Evolutionary conservation across 2,329 filamentous ascomycete species (phyloP).

Genomic region (Drechslerella stenobrocha): DNA sequence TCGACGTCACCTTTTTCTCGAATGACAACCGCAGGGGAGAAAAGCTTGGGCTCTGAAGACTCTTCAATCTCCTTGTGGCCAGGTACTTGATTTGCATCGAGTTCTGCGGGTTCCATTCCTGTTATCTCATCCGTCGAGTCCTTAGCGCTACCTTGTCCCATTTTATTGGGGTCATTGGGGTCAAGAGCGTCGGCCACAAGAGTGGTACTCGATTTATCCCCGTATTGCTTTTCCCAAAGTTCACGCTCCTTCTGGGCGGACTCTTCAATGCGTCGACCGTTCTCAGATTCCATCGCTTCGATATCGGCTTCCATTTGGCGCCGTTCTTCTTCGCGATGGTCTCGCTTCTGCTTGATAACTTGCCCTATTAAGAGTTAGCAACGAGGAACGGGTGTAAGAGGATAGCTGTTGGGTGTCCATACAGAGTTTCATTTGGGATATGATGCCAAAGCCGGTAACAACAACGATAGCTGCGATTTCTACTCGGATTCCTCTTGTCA

Average conservation of each 20-base stretch:
- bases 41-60: slow-evolving; percentile 35
- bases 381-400: slow-evolving; percentile 56
- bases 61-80: slow-evolving; percentile 18
- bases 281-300: slow-evolving; percentile 69
- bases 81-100: slow-evolving; percentile 3
- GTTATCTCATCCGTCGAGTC: slow-evolving; percentile 39
- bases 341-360: slow-evolving; percentile 58
- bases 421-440: slow-evolving; percentile 87
- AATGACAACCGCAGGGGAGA: slow-evolving; percentile 42
- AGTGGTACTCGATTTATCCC: slow-evolving; percentile 60
- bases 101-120: slow-evolving; percentile 12
- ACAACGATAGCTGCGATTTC: slow-evolving; percentile 79
- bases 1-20: slow-evolving; percentile 43
- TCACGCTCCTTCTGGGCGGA: slow-evolving; percentile 57
- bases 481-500: slow-evolving; percentile 82
- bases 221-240: slow-evolving; percentile 78
- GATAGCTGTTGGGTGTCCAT: slow-evolving; percentile 65
- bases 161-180: slow-evolving; percentile 16
- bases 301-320: slow-evolving; percentile 61
- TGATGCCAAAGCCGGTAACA: slow-evolving; percentile 71
- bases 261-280: slow-evolving; percentile 65
- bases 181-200: background rate
- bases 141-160: slow-evolving; percentile 34
- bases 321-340: slow-evolving; percentile 60
- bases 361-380: slow-evolving; percentile 59